phyloP scores from a whole-genome alignment of 805 yeast species.

The Tetrapisispora phaffii region DNA sequence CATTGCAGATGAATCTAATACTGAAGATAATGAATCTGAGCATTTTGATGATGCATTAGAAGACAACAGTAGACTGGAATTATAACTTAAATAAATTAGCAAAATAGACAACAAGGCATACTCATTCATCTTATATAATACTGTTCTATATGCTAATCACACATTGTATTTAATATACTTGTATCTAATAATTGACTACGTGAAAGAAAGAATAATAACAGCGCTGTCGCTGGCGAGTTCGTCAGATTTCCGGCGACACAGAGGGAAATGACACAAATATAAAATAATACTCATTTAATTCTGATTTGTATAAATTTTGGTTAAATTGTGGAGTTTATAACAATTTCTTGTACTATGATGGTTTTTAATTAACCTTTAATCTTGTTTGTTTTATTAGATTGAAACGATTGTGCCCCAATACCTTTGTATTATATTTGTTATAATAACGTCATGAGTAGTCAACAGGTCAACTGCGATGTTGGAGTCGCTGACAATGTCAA shows the following conservation, averaged over 20 bases:
- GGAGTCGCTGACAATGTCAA: not conserved
- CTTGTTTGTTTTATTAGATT: no score
- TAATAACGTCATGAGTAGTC: not conserved
- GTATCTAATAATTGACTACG: not conserved
- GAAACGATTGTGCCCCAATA: not conserved
- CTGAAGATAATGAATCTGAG: not conserved
- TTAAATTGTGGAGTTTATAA: not conserved
- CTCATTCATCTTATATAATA: not conserved
- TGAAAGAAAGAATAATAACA: no score
- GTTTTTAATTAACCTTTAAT: no score
- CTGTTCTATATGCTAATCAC: no score
- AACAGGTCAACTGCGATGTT: not conserved
- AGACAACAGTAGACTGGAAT: not conserved
- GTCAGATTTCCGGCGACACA: not conserved
- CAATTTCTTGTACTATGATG: not conserved
- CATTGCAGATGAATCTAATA: not conserved
- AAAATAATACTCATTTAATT: no score
- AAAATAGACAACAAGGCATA: not conserved
- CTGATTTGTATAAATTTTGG: no score
- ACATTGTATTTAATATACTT: no score
- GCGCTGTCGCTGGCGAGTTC: not conserved
- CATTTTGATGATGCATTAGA: not conserved
- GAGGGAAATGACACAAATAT: not conserved
- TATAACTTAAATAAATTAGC: not conserved
- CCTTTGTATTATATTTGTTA: not conserved